These are phyloP conservation scores for Clonostachys sp. DNA, from an alignment of 2,329 filamentous ascomycete genomes.

Conservation along the genomic window DNA sequence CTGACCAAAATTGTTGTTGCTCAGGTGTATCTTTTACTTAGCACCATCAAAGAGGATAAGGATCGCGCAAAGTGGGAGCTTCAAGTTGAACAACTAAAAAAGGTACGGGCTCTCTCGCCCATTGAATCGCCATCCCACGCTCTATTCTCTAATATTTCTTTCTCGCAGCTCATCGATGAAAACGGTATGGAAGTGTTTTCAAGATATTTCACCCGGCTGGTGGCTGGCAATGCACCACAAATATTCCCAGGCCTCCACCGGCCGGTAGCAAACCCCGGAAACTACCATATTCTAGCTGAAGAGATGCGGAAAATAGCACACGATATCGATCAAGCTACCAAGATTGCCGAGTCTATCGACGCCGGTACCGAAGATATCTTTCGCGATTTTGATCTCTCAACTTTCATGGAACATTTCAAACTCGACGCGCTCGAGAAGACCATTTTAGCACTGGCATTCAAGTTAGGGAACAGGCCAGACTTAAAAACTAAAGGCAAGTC, in stretches of 20 bases:
- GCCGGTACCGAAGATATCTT: constrained; percentile 88
- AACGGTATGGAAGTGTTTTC: constrained; percentile 99
- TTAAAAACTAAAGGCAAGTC: constrained; percentile 79
- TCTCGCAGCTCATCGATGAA: constrained; percentile 78
- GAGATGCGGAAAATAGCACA: constrained; percentile 85
- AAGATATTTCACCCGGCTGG: constrained; percentile 89
- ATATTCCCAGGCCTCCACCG: constrained; percentile 81
- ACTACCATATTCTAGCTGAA: constrained; percentile 74
- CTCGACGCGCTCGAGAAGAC: constrained; percentile 85
- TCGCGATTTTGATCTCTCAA: constrained; percentile 91
- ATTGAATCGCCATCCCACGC: neutral
- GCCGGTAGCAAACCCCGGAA: constrained; percentile 70
- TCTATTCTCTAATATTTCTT: constrained; percentile 9
- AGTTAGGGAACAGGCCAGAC: constrained; percentile 73
- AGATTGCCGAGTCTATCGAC: constrained; percentile 92
- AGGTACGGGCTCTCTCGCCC: constrained; percentile 50
- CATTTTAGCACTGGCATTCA: constrained; percentile 83
- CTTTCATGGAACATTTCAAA: constrained; percentile 95
- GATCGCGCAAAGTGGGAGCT: constrained; percentile 86
- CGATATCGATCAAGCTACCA: constrained; percentile 77
- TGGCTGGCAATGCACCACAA: constrained; percentile 84
- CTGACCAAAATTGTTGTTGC: constrained; percentile 92
- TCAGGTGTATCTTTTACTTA: constrained; percentile 90
- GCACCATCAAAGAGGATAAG: constrained; percentile 92
- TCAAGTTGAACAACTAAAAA: constrained; percentile 86